Evolutionary conservation across 345 rosid species (phyloP).

Genomic region (Gossypium ekmanianum): DNA sequence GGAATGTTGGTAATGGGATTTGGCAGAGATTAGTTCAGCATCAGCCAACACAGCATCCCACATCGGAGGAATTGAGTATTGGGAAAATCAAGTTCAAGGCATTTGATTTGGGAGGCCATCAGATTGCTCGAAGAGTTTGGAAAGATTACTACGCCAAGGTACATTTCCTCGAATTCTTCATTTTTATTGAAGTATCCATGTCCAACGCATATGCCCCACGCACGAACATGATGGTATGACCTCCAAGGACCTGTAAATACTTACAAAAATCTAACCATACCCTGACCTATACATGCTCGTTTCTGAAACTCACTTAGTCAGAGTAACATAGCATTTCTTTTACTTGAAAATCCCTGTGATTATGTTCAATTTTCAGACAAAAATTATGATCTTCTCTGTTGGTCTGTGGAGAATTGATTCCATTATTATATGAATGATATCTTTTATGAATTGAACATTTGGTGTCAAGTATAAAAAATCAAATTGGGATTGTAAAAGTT

Average conservation of each 20-base stretch:
- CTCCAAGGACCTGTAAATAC: neutral
- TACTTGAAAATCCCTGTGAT: neutral
- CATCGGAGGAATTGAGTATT: constrained; percentile 78
- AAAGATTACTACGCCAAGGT: constrained; percentile 87
- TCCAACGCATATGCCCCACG: neutral
- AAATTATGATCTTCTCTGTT: neutral
- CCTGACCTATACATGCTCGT: no score
- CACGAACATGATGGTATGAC: neutral
- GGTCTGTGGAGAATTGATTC: neutral
- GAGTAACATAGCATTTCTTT: neutral
- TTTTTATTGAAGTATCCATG: neutral
- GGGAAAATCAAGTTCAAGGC: constrained; percentile 84
- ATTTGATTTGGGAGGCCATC: constrained; percentile 87
- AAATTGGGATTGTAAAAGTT: neutral
- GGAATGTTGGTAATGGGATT: constrained; percentile 1
- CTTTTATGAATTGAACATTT: neutral
- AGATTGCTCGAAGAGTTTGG: constrained; percentile 84
- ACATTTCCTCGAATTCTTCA: neutral
- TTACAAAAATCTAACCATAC: neutral
- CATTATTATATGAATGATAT: neutral
- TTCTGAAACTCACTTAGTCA: neutral
- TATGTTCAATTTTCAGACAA: neutral
- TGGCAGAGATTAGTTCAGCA: constrained; percentile 78
- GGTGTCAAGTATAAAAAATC: neutral
- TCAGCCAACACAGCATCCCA: constrained; percentile 78